phyloP scores from a whole-genome alignment of 495 filamentous ascomycete genomes.

The Tuber brumale region DNA sequence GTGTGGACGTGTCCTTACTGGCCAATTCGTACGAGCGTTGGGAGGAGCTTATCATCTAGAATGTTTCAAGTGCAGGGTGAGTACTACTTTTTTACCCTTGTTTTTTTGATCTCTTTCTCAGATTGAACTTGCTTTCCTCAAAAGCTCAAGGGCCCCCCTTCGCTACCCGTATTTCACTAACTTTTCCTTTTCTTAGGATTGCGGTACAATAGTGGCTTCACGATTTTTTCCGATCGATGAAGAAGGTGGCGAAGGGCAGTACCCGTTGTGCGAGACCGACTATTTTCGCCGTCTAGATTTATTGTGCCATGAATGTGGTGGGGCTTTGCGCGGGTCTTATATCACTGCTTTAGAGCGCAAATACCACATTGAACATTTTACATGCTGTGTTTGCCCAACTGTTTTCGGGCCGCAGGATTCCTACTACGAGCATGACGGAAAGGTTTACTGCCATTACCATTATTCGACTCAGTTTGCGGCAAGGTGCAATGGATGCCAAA shows the following conservation, averaged over 20 bases:
- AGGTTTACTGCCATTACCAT: slow-evolving; percentile 97
- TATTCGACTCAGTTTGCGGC: slow-evolving; percentile 98
- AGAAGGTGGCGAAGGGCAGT: slow-evolving; percentile 74
- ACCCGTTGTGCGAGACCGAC: slow-evolving; percentile 94
- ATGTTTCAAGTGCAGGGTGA: slow-evolving; percentile 94
- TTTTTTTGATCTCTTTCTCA: slow-evolving; percentile 17
- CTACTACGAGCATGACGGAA: slow-evolving; percentile 96
- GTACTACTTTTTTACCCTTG: slow-evolving; percentile 41
- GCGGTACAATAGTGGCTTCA: slow-evolving; percentile 88
- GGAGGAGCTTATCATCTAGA: slow-evolving; percentile 92
- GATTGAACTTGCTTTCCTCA: not conserved
- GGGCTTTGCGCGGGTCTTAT: slow-evolving; percentile 91
- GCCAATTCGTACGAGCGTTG: slow-evolving; percentile 91
- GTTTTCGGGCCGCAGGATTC: slow-evolving; percentile 97
- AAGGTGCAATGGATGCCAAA: slow-evolving; percentile 91
- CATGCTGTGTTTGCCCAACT: slow-evolving; percentile 92
- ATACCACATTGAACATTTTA: slow-evolving; percentile 99
- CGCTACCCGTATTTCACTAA: not conserved
- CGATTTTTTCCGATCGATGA: slow-evolving; percentile 98
- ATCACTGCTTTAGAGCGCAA: slow-evolving; percentile 97
- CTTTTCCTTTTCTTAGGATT: slow-evolving; percentile 59
- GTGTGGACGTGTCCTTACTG: slow-evolving; percentile 75
- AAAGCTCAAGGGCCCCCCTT: not conserved
- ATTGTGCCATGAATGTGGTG: slow-evolving; percentile 84
- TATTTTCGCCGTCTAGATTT: slow-evolving; percentile 92